Evolutionary conservation across 2,329 filamentous ascomycete genomes (phyloP), one percentile per base, ranked within the genome.

Genomic region (Penicillium expansum): DNA sequence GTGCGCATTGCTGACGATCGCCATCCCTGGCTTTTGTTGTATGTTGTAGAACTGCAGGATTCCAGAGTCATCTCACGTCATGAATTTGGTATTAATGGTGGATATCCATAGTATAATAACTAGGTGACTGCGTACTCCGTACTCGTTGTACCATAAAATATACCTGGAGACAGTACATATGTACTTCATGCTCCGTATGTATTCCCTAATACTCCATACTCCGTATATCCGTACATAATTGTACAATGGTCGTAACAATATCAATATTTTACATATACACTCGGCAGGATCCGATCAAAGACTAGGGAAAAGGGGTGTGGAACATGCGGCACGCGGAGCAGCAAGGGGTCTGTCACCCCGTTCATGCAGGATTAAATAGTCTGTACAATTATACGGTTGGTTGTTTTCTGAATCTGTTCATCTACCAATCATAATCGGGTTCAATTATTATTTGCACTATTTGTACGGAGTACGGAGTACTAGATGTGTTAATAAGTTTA

Each of bases 291-390:
- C 49, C 53, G 48, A 52, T 24, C 8, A 43, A 33, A 37, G 35
- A n/a, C 39, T 43, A 44, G 41, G 42, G 37, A 57, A 53, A 55
- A 60, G 47, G 42, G 50, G 57, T 61, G 66, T 71, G 63, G 66
- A 65, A 71, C 69, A 67, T 68, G 56, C 65, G 62, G 66, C 67
- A 70, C 68, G 66, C 67, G 67, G 67, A 63, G 56, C 64, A 67
- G 67, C 57, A 72, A 71, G 68, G 69, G 69, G 62, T 61, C 61
- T 59, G 58, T 63, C 55, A 62, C 57, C 60, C 58, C 49, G 62
- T 66, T 66, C 64, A 65, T 64, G 64, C 61, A 67, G 47, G 58
- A 62, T 39, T 55, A 61, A 62, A 62, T 62, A 65, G 61, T 58
- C 48, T 51, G 58, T 57, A 62, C 20, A 33, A 33, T 50, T 33